A percentile compares a stretch with the other conserved stretches of the same genome.
Conservation (phyloP, 768 basidiomycete genomes). For the Mycena albidolilacea region DNA sequence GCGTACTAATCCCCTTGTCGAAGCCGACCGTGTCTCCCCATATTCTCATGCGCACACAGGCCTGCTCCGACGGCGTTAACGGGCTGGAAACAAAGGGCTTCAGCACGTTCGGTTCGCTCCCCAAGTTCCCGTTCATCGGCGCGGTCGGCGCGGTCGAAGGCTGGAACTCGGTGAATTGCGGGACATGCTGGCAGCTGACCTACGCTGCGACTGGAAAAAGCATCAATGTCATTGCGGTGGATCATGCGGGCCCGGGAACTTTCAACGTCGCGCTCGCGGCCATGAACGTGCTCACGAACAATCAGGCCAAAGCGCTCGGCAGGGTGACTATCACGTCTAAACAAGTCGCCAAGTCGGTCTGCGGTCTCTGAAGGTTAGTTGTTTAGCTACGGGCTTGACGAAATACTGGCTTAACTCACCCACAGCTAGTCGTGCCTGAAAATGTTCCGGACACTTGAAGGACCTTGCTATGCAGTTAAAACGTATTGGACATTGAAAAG, state of each 20-base stretch:
- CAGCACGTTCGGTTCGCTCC: conserved; percentile 66
- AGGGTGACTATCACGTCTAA: conserved; percentile 60
- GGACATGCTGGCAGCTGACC: conserved; percentile 72
- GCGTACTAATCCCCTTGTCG: not conserved
- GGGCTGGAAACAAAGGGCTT: conserved; percentile 64
- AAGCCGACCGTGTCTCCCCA: not conserved
- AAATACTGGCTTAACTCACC: not conserved
- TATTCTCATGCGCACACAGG: conserved; percentile 27
- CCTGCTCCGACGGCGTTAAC: conserved; percentile 65
- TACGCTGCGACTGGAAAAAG: conserved; percentile 56
- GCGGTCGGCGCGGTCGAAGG: conserved; percentile 65
- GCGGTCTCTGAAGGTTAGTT: conserved; percentile 58
- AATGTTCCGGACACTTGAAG: not conserved
- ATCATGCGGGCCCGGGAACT: conserved; percentile 58
- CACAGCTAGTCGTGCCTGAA: not conserved
- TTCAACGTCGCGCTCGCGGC: conserved; percentile 67
- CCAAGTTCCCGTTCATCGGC: conserved; percentile 73
- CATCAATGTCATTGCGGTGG: conserved; percentile 68
- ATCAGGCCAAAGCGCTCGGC: conserved; percentile 63
- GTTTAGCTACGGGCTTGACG: too few species aligned
- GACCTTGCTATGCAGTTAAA: not conserved
- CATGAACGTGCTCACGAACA: conserved; percentile 69
- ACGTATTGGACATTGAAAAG: not conserved
- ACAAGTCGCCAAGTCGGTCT: conserved; percentile 61
- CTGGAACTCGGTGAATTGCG: conserved; percentile 69